Base-by-base conservation (phyloP, 106 monocot genomes). In the Allium fistulosum region DNA sequence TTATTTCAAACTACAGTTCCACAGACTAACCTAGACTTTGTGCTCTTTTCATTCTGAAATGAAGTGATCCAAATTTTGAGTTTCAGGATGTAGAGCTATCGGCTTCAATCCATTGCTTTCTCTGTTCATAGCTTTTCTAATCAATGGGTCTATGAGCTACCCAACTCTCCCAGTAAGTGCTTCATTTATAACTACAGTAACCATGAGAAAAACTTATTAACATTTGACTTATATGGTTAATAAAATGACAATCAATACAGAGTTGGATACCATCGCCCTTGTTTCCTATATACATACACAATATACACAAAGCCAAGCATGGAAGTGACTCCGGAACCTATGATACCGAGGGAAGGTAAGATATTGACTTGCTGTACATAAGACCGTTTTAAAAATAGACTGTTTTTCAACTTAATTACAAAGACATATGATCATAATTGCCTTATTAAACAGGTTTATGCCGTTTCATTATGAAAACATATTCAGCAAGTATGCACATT, bases 271-370 rank as follows among this genome's bases (percentile, higher is more conserved):
- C 88, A 13, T 81, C 80, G 46, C 88, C 76, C 3, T 69, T 93
- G 11, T 72, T 88, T 26, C 85, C 93, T n/a, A 88, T 93, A 4
- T 81, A 83, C 74, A 61, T 93, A 26, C 64, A 58, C 60, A 93
- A 88, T 75, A 93, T 93, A 28, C 93, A 93, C 83, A 83, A 73
- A 64, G 46, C 18, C 59, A 93, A 93, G 83, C 93, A 88, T 56
- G 88, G 88, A 5, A 88, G 93, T 55, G 88, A 88, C 69, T 85
- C 93, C 6, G 85, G 70, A 57, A 83, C 86, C 50, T 88, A 88
- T 49, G 88, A 93, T 63, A 77, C 74, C 3, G 93, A 93, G 73
- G 93, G 93, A 60, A 86, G 93, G 93, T 93, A 74, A 9, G 15
- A 48, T 65, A 18, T 17, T 37, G 1, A 37, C 37, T 28, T 49